Conservation (phyloP, 2,329 filamentous ascomycete genomes). For the Ophiocordyceps sinensis region DNA sequence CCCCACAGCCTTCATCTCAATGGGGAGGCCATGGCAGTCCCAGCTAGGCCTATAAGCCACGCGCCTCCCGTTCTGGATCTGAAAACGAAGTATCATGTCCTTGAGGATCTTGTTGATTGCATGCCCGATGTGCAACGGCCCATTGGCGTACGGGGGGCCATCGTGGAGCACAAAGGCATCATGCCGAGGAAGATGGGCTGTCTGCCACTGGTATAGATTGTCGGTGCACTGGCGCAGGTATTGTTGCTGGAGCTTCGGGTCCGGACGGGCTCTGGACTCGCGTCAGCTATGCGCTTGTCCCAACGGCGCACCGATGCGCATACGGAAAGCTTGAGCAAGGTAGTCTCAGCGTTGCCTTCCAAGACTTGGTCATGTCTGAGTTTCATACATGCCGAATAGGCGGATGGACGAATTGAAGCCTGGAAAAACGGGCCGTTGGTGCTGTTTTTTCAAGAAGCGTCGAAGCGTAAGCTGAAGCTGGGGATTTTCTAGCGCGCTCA, state of each 20-base stretch:
- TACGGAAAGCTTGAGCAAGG: slow-evolving; percentile 63
- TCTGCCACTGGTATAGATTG: slow-evolving; percentile 83
- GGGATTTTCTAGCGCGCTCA: too few relatives aligned
- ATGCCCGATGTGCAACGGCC: slow-evolving; percentile 80
- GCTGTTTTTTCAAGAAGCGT: too few relatives aligned
- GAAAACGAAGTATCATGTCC: slow-evolving; percentile 74
- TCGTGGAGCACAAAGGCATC: slow-evolving; percentile 74
- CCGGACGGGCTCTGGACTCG: slow-evolving; percentile 32
- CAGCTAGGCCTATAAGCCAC: slow-evolving; percentile 83
- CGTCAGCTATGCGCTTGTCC: slow-evolving; percentile 1
- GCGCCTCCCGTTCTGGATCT: slow-evolving; percentile 56
- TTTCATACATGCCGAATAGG: too few relatives aligned
- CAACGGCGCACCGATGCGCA: slow-evolving; percentile 9
- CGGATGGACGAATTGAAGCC: too few relatives aligned
- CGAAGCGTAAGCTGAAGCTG: too few relatives aligned
- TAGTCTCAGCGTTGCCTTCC: slow-evolving; percentile 50
- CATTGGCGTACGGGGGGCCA: slow-evolving; percentile 95
- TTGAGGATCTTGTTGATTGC: slow-evolving; percentile 95
- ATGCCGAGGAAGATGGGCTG: slow-evolving; percentile 34
- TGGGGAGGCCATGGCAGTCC: slow-evolving; percentile 96
- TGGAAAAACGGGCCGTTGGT: too few relatives aligned
- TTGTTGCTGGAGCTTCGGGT: slow-evolving; percentile 30
- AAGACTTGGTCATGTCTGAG: too few relatives aligned
- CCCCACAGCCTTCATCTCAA: slow-evolving; percentile 87
- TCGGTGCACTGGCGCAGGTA: slow-evolving; percentile 71